Percentiles rank a stretch among this genome's conserved stretches.
Conservation (phyloP, 805 yeast genomes). For the Metschnikowia similis region DNA sequence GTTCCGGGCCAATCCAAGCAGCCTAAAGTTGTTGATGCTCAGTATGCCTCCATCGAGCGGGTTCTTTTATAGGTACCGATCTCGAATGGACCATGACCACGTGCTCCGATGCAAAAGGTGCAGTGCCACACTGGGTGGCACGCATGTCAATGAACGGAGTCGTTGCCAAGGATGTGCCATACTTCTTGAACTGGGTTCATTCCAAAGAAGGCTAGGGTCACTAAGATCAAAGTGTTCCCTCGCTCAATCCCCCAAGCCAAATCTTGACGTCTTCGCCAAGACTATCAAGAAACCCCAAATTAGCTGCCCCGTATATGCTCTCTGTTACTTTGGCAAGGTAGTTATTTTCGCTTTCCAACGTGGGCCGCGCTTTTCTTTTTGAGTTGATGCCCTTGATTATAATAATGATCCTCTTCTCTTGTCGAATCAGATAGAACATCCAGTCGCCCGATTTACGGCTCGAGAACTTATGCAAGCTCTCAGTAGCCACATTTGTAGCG, state of each 20-base stretch:
- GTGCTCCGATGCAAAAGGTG: constrained; percentile 36
- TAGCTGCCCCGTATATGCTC: constrained; percentile 27
- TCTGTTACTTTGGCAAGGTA: constrained; percentile 17
- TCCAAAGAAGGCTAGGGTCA: not conserved
- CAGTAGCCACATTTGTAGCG: constrained; percentile 19
- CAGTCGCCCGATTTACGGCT: constrained; percentile 36
- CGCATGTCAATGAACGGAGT: constrained; percentile 28
- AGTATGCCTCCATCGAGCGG: constrained; percentile 35
- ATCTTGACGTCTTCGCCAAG: constrained; percentile 39
- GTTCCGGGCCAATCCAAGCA: constrained; percentile 10
- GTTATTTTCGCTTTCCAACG: constrained; percentile 10
- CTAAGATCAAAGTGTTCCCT: not conserved
- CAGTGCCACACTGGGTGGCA: constrained; percentile 35
- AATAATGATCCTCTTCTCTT: constrained; percentile 27
- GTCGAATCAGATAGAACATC: constrained; percentile 37
- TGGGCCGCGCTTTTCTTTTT: constrained; percentile 12
- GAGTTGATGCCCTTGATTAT: constrained; percentile 33
- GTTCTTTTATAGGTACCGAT: constrained; percentile 18
- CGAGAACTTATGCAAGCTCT: constrained; percentile 39
- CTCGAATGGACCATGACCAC: constrained; percentile 39
- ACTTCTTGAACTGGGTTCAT: constrained; percentile 29
- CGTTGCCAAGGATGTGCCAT: constrained; percentile 39
- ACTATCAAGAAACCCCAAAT: constrained; percentile 37
- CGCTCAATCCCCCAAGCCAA: constrained; percentile 33
- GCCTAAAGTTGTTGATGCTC: constrained; percentile 23